Evolutionary conservation across 1,284 basidiomycete species (phyloP).

Genomic region (Trametes hirsuta): DNA sequence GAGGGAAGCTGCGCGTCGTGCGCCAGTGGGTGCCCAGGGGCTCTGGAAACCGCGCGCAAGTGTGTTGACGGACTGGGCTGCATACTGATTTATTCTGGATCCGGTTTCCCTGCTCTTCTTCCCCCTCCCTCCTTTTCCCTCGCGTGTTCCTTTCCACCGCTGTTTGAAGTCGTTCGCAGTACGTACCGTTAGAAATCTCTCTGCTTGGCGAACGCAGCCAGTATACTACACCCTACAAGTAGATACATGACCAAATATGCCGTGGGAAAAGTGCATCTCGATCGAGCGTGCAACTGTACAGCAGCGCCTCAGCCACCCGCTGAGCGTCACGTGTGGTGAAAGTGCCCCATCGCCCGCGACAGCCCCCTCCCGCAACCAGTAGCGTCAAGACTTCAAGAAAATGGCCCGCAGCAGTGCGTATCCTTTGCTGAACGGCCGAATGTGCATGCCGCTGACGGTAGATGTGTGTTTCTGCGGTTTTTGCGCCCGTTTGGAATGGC

Average conservation of each 20-base stretch:
- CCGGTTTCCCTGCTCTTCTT: conserved; percentile 4
- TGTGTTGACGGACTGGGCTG: conserved; percentile 19
- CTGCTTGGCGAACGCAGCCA: not conserved
- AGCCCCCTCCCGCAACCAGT: conserved; percentile 38
- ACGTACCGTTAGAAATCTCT: not conserved
- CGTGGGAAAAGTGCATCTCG: conserved; percentile 29
- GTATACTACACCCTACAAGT: conserved; percentile 25
- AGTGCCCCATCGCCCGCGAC: conserved; percentile 23
- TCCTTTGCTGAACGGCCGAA: not conserved
- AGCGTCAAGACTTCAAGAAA: conserved; percentile 65
- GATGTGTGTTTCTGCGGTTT: not conserved
- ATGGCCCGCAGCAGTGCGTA: conserved; percentile 72
- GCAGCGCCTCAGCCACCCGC: conserved; percentile 39
- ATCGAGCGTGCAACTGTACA: conserved; percentile 45
- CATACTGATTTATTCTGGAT: conserved; percentile 19
- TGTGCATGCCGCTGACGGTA: conserved; percentile 10
- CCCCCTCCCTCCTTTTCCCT: not conserved
- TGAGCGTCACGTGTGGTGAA: conserved; percentile 30
- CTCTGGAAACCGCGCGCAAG: conserved; percentile 22
- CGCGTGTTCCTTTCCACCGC: not conserved
- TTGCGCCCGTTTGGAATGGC: not conserved
- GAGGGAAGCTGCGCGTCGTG: conserved; percentile 52
- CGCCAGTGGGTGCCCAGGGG: conserved; percentile 45
- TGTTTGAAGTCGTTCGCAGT: not conserved
- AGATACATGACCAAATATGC: conserved; percentile 13